Base-by-base conservation (phyloP, 805 yeast genomes). In the Starmerella vaccinii region DNA sequence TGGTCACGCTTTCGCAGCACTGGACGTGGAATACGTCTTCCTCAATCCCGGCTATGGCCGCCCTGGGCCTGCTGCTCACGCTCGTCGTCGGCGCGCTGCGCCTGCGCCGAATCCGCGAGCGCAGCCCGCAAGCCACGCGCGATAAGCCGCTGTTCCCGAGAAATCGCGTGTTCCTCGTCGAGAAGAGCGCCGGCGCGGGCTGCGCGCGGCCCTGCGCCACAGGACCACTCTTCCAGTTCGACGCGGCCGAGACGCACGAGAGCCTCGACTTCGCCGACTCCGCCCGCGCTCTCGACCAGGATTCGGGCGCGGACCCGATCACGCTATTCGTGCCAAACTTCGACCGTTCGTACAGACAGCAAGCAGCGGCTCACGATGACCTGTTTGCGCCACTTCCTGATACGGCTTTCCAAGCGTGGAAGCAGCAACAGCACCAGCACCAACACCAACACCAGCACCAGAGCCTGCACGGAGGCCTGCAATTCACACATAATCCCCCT, bases 151-250 rank as follows among this genome's bases (percentile, higher is more conserved):
- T n/a, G 15, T 50, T 50, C 27, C 53, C 53, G 16, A 41, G 33
- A 26, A 40, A n/a, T 2, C 35, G 50, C 12, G 34, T 18, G 24
- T 41, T 46, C 12, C 46, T 50, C 26, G 15, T 30, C 23, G 53
- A 50, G 30, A 50, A 46, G 27, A 4, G 30, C 33, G 6, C 13
- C n/a, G 49, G 12, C 21, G n/a, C 18, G 7, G 46, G 49, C 42
- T 39, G 39, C 32, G 53, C 53, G 13, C 33, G 33, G 34, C 43
- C 50, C 18, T 50, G 53, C 22, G 32, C 53, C 16, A 50, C 53
- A 18, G 44, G 48, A 4, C 46, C 49, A 15, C 47, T 32, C n/a
- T 49, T 49, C 42, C 49, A 46, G 32, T 49, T 35, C 43, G 47
- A 45, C 27, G 8, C 38, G 32, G 16, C 26, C n/a, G 51, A 49